These are phyloP conservation scores for Ascocoryne sarcoides DNA, from an alignment of 2,329 filamentous ascomycete species.

Conservation along the genomic window DNA sequence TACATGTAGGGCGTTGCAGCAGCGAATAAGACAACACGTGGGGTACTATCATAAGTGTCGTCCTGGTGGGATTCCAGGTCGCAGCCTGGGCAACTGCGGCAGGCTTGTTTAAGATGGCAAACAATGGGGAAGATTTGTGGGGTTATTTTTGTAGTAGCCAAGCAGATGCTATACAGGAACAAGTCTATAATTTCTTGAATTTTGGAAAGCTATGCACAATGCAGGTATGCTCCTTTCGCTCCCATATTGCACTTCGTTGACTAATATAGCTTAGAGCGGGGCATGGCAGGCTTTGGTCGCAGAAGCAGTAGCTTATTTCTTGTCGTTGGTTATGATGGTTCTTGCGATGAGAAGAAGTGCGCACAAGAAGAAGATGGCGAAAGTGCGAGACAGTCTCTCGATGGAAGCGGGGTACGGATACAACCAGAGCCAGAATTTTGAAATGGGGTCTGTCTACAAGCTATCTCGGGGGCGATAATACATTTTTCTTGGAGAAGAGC, in stretches of 20 bases:
- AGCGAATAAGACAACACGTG: slow-evolving; percentile 11
- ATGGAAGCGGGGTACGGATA: slow-evolving; percentile 8
- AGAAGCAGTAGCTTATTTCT: slow-evolving; percentile 11
- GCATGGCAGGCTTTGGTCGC: slow-evolving; percentile 16
- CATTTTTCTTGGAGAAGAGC: slow-evolving; percentile 1
- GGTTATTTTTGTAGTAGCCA: slow-evolving; percentile 13
- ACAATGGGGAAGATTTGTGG: slow-evolving; percentile 12
- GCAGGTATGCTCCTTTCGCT: slow-evolving; percentile 11
- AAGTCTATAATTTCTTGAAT: slow-evolving; percentile 13
- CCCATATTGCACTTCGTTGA: background rate
- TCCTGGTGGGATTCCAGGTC: slow-evolving; percentile 8
- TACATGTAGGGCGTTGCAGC: slow-evolving; percentile 12
- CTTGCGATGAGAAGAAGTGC: slow-evolving; percentile 6
- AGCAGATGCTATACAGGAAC: slow-evolving; percentile 11
- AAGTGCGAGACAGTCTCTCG: slow-evolving; percentile 9
- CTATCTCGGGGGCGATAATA: slow-evolving; percentile 2
- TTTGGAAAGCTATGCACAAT: slow-evolving; percentile 18
- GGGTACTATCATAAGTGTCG: slow-evolving; percentile 5
- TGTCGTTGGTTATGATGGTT: slow-evolving; percentile 13
- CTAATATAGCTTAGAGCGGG: slow-evolving; percentile 2
- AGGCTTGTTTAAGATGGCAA: slow-evolving; percentile 8
- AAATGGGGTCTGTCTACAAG: background rate
- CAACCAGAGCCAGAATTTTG: slow-evolving; percentile 1
- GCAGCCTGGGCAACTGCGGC: slow-evolving; percentile 11
- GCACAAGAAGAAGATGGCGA: slow-evolving; percentile 14